phyloP scores from a whole-genome alignment of 2,329 filamentous ascomycete species.

The Paecilomyces formosus region DNA sequence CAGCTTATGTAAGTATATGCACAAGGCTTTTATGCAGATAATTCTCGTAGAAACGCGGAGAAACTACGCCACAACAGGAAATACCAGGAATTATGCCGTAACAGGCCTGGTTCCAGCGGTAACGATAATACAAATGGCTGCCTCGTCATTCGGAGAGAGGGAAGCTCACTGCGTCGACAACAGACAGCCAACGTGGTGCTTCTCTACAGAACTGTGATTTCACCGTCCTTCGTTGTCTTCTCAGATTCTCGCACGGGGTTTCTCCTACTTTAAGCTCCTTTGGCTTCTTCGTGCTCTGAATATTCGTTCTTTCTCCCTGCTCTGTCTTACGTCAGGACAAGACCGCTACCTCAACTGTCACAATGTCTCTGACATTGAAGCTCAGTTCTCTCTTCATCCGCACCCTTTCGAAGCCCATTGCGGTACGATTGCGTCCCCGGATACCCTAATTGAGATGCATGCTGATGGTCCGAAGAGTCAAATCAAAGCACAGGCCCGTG shows the following conservation, averaged over 20 bases:
- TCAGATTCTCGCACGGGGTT: background rate
- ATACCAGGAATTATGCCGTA: background rate
- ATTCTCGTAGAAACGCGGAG: background rate
- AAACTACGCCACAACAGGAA: background rate
- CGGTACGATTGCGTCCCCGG: conserved; percentile 39
- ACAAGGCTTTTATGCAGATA: background rate
- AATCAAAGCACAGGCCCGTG: conserved; percentile 61
- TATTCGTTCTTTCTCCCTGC: background rate
- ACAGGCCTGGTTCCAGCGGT: background rate
- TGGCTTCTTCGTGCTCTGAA: background rate
- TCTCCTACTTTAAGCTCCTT: background rate
- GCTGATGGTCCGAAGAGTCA: conserved; percentile 46
- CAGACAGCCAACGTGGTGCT: background rate
- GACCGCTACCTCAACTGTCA: conserved; percentile 2
- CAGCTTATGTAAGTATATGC: background rate
- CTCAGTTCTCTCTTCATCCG: conserved; percentile 58
- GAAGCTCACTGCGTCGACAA: background rate
- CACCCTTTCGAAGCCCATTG: conserved; percentile 61
- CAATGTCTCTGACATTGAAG: conserved; percentile 59
- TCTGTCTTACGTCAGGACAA: background rate
- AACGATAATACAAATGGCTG: background rate
- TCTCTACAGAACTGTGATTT: background rate
- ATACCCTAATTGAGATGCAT: background rate
- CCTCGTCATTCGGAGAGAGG: background rate
- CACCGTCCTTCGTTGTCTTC: background rate